Percentiles rank a stretch among this genome's conserved stretches.
These are phyloP conservation scores for Cladophialophora psammophila DNA, from an alignment of 2,329 filamentous ascomycete genomes.

Conservation along the genomic window DNA sequence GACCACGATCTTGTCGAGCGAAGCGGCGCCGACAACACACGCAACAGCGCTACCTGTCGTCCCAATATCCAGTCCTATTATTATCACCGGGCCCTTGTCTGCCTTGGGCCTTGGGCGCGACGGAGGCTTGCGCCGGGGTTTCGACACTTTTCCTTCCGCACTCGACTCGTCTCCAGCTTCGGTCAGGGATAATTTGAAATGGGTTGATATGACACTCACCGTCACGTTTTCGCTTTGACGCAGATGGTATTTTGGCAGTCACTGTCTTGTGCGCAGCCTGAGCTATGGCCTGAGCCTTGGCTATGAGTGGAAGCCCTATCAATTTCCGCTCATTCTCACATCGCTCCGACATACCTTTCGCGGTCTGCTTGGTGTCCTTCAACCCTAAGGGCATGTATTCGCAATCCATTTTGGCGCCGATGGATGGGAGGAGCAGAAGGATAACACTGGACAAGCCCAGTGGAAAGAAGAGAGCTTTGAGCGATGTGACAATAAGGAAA, in stretches of 20 bases:
- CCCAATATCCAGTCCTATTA: conserved; percentile 2
- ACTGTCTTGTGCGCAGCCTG: neutral
- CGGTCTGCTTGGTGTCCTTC: neutral
- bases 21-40: neutral
- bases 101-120: neutral
- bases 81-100: neutral
- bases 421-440: neutral
- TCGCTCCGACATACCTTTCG: neutral
- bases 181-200: neutral
- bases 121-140: neutral
- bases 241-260: neutral
- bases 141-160: neutral
- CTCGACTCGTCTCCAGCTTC: neutral
- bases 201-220: neutral
- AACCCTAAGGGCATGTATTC: neutral
- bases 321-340: neutral
- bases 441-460: neutral
- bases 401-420: neutral
- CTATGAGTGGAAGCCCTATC: neutral
- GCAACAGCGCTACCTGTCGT: neutral
- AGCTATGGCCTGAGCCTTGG: neutral
- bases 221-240: neutral
- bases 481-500: neutral
- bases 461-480: neutral
- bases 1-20: conserved; percentile 2